These are phyloP conservation scores for Tetrahymena thermophila DNA, from an alignment of 73 alveolate species.

Conservation along the genomic window DNA sequence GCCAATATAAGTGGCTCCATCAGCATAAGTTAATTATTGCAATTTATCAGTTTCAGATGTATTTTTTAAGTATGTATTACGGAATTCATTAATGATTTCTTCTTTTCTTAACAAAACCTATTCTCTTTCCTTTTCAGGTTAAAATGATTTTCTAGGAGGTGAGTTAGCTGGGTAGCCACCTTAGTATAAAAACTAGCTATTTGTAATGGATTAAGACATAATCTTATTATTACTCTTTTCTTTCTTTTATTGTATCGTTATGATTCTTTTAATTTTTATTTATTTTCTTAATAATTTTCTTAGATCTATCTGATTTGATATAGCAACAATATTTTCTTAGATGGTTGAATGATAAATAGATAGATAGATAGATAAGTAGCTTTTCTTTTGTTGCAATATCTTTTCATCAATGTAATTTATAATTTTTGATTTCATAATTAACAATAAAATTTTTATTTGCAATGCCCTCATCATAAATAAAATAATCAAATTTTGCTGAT, in stretches of 20 bases:
- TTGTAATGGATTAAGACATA: not conserved
- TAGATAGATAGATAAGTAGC: not conserved
- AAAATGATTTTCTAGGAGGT: not conserved
- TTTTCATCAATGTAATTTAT: not conserved
- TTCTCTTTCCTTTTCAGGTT: not conserved
- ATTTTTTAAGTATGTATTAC: not conserved
- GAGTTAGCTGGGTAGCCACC: conserved; percentile 1
- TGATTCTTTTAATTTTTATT: not conserved
- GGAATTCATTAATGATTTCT: not conserved
- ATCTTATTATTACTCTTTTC: not conserved
- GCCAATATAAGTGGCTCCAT: not conserved
- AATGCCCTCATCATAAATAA: not conserved
- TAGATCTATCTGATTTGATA: not conserved
- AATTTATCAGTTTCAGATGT: not conserved
- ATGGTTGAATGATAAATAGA: not conserved
- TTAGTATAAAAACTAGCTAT: not conserved
- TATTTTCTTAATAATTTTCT: not conserved
- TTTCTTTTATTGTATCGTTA: not conserved
- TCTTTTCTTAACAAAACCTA: not conserved
- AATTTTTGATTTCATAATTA: not conserved
- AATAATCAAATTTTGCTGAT: not conserved
- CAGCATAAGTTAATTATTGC: not conserved
- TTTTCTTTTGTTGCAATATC: not conserved
- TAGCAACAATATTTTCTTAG: not conserved
- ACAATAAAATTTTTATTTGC: not conserved